Base-by-base conservation (phyloP, 371 early-diverging fungal genomes). In the Rhizopus stolonifer region DNA sequence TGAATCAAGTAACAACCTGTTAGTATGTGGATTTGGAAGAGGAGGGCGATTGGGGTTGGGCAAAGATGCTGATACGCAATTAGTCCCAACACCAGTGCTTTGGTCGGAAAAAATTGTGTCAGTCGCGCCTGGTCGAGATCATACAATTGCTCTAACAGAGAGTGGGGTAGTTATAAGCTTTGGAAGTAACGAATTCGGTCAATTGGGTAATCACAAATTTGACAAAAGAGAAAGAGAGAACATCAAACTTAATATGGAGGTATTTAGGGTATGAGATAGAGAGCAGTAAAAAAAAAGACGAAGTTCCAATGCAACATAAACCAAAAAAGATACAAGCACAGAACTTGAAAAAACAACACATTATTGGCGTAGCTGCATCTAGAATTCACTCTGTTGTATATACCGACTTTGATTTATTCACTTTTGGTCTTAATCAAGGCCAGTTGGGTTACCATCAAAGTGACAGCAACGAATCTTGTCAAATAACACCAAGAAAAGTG, bases 351-450 rank as follows among this genome's bases (percentile, higher is more conserved):
- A 80, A 77, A 36, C 69, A 82, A 22, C 43, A 53, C 2, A 69
- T 86, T 23, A 55, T 77, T n/a, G 88, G 86, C 5, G 85, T 73
- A 5, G 88, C 90, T 19, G 89, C 89, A 1, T 85, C 90, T 0
- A 75, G 74, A 43, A 74, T 82, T 49, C 92, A 92, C 56, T 77
- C 90, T 0, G 88, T 74, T 11, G 83, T 83, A 0, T 79, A 82
- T 51, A 81, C 87, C 2, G 44, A 61, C 5, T 64, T 61, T 0
- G 77, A 84, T 17, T 42, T 92, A 0, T 89, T 77, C 51, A 87
- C 89, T 0, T 92, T 88, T 79, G 92, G 92, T 0, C 60, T 73
- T 29, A 88, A 88, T 56, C 72, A 78, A 46, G 92, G 92, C 0
- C 92, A 92, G 54, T 65, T 92, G n/a, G 74, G 78, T 0, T 84